phyloP scores from a whole-genome alignment of 306 rosid genomes.

The Rosa lucieae region DNA sequence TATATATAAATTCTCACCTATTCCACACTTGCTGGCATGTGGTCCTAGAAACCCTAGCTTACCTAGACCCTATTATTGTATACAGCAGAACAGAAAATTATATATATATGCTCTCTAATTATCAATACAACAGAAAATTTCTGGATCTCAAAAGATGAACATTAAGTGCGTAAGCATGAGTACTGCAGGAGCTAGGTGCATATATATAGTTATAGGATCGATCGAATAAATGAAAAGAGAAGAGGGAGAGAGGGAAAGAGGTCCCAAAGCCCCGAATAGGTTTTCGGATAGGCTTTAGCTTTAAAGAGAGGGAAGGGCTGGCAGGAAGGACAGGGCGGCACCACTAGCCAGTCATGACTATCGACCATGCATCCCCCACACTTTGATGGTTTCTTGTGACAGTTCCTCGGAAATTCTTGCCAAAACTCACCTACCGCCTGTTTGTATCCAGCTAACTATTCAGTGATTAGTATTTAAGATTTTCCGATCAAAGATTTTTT shows the following conservation, averaged over 20 bases:
- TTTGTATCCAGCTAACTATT: constrained; percentile 7
- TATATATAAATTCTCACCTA: background rate
- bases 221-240: constrained; percentile 7
- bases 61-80: background rate
- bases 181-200: background rate
- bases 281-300: constrained; percentile 16
- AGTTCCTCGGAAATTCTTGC: constrained; percentile 49
- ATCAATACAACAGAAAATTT: background rate
- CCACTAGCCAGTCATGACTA: constrained; percentile 8
- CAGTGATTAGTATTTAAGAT: background rate
- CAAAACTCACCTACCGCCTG: constrained; percentile 21
- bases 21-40: constrained; percentile 16
- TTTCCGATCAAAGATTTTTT: background rate
- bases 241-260: background rate
- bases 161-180: background rate
- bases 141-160: constrained; percentile 3
- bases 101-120: background rate
- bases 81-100: background rate
- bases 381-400: constrained; percentile 30
- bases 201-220: background rate
- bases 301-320: constrained; percentile 1
- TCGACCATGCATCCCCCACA: constrained; percentile 19
- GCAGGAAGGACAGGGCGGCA: constrained; percentile 12
- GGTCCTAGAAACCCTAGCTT: constrained; percentile 23
- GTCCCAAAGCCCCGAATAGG: constrained; percentile 15